Conservation (phyloP, 225 moss, liverwort and hornwort genomes). For the Climacium dendroides region DNA sequence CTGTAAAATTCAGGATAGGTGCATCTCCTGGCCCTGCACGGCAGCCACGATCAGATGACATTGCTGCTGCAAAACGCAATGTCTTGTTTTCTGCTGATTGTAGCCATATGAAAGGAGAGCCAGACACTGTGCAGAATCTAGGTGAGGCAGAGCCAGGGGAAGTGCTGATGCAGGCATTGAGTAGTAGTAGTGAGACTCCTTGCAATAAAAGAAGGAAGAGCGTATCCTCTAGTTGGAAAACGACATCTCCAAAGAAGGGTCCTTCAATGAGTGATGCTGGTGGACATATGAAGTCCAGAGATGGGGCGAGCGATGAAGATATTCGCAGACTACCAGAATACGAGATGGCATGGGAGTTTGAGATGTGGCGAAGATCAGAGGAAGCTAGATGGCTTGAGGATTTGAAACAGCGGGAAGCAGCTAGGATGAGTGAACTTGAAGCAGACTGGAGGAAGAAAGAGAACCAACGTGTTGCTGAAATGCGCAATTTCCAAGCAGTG, state of each 20-base stretch:
- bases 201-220: neutral
- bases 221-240: neutral
- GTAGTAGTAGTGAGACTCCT: neutral
- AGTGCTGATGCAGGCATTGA: neutral
- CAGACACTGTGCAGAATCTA: neutral
- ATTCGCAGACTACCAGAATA: conserved; percentile 34
- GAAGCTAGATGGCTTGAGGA: conserved; percentile 47
- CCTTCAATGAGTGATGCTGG: neutral
- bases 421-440: conserved; percentile 27
- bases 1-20: conserved; percentile 5
- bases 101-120: neutral
- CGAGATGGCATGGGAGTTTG: conserved; percentile 67
- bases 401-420: conserved; percentile 35
- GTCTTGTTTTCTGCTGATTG: neutral
- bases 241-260: neutral
- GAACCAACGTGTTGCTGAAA: conserved; percentile 18
- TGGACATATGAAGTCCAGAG: neutral
- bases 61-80: neutral
- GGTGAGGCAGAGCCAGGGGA: conserved; percentile 1
- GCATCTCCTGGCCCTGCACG: neutral
- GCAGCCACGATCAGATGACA: neutral
- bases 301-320: neutral
- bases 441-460: conserved; percentile 43
- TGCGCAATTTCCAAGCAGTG: conserved; percentile 27
- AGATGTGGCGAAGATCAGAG: conserved; percentile 61